phyloP scores from a whole-genome alignment of 139 green algal genomes.

The Picochlorum sp. region DNA sequence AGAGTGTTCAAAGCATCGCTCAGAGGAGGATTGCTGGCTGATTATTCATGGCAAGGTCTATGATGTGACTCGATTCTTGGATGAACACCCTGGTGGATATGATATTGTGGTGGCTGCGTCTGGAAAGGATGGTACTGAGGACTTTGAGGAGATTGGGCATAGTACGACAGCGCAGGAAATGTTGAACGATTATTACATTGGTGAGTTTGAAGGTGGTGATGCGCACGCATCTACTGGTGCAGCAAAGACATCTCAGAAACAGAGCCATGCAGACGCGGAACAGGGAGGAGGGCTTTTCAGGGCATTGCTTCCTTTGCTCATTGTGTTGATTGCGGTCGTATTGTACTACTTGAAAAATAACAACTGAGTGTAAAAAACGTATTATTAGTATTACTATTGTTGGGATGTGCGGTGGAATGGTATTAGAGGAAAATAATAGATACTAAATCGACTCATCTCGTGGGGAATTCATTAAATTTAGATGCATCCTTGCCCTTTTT shows the following conservation, averaged over 20 bases:
- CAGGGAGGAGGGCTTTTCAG: too few relatives aligned
- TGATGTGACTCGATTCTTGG: constrained; percentile 77
- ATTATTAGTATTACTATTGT: too few relatives aligned
- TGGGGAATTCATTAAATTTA: constrained; percentile 32
- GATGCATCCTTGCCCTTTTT: constrained; percentile 19
- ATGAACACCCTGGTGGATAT: constrained; percentile 77
- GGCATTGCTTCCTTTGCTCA: too few relatives aligned
- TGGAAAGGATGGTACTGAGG: constrained; percentile 75
- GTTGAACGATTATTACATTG: constrained; percentile 70
- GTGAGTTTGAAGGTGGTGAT: constrained; percentile 52
- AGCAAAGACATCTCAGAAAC: too few relatives aligned
- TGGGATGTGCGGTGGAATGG: too few relatives aligned
- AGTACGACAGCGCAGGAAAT: constrained; percentile 68
- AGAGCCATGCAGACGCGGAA: too few relatives aligned
- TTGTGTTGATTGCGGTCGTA: too few relatives aligned
- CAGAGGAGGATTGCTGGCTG: constrained; percentile 74
- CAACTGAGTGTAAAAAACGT: too few relatives aligned
- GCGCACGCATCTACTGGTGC: not conserved
- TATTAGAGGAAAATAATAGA: not conserved
- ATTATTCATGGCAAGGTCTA: constrained; percentile 78
- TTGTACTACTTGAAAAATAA: not conserved
- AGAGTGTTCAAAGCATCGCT: constrained; percentile 58
- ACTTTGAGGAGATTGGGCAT: constrained; percentile 89
- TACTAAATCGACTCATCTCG: constrained; percentile 8
- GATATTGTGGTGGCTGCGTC: constrained; percentile 61